Conservation (phyloP, 495 filamentous ascomycete species). For the Podospora comata region DNA sequence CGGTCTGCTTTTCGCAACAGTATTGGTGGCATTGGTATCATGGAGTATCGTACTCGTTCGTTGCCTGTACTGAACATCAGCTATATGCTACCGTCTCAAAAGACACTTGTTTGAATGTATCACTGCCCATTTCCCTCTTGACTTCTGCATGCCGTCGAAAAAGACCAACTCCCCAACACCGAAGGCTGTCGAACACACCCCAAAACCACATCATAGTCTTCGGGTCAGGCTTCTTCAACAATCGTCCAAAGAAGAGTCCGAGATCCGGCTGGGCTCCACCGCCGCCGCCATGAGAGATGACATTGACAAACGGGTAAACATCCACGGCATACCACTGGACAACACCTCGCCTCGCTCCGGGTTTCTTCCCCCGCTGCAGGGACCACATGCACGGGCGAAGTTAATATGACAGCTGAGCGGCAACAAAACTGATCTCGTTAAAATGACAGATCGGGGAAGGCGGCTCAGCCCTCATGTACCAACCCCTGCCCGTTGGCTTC, state of each 20-base stretch:
- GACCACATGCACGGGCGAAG: background rate
- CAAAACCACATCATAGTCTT: background rate
- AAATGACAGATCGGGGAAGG: background rate
- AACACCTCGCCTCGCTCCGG: background rate
- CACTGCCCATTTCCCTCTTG: background rate
- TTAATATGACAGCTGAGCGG: background rate
- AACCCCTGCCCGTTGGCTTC: background rate
- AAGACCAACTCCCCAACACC: background rate
- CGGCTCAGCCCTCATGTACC: conserved; percentile 1
- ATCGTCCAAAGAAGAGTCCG: background rate
- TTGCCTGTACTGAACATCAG: too few relatives aligned
- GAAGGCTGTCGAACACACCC: background rate
- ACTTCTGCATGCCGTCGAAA: background rate
- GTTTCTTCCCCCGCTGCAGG: background rate
- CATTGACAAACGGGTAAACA: background rate
- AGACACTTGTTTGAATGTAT: too few relatives aligned
- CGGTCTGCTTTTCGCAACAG: too few relatives aligned
- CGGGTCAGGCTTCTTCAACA: background rate
- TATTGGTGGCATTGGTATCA: too few relatives aligned
- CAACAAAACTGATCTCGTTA: background rate
- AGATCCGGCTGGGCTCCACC: background rate
- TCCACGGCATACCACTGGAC: background rate
- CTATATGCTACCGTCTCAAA: too few relatives aligned
- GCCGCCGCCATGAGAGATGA: background rate
- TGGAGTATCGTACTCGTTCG: too few relatives aligned